Conservation (phyloP, 768 basidiomycete genomes). For the Krasilnikovozyma curviuscula region DNA sequence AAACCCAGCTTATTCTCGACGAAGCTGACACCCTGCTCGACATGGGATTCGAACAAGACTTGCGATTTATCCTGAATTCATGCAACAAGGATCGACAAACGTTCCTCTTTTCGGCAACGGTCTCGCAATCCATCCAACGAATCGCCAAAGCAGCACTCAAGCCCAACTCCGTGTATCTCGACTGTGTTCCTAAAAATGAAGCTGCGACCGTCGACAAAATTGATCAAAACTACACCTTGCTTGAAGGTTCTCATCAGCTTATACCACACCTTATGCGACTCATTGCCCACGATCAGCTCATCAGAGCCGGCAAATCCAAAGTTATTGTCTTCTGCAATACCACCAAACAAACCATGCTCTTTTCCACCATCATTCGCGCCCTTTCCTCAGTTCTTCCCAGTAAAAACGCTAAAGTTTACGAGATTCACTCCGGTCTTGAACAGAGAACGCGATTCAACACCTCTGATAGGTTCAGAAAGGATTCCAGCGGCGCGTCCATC, state of each 20-base stretch:
- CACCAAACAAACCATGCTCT: constrained; percentile 64
- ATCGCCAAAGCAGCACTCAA: constrained; percentile 45
- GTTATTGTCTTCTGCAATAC: constrained; percentile 67
- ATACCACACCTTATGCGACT: constrained; percentile 60
- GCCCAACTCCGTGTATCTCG: constrained; percentile 46
- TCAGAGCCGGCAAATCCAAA: constrained; percentile 47
- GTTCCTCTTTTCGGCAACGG: constrained; percentile 77
- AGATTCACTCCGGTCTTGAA: constrained; percentile 60
- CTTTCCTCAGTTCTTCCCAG: constrained; percentile 29
- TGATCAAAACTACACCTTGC: constrained; percentile 60
- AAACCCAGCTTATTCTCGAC: constrained; percentile 58
- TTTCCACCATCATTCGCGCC: constrained; percentile 41
- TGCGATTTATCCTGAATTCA: constrained; percentile 46
- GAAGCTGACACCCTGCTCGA: constrained; percentile 81
- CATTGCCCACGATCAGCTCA: constrained; percentile 71
- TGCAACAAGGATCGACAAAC: constrained; percentile 66
- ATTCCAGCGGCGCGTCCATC: constrained; percentile 37
- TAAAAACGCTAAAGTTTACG: constrained; percentile 38
- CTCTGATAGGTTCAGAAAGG: constrained; percentile 42
- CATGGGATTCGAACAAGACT: constrained; percentile 78
- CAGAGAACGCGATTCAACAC: constrained; percentile 40
- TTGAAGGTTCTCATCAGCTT: constrained; percentile 46
- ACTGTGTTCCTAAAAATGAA: constrained; percentile 44
- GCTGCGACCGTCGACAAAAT: constrained; percentile 48
- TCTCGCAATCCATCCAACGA: constrained; percentile 49